Evolutionary conservation across 305 asterid genomes (phyloP), one percentile per base, ranked within the genome.

Genomic region (Solanum hybrid): DNA sequence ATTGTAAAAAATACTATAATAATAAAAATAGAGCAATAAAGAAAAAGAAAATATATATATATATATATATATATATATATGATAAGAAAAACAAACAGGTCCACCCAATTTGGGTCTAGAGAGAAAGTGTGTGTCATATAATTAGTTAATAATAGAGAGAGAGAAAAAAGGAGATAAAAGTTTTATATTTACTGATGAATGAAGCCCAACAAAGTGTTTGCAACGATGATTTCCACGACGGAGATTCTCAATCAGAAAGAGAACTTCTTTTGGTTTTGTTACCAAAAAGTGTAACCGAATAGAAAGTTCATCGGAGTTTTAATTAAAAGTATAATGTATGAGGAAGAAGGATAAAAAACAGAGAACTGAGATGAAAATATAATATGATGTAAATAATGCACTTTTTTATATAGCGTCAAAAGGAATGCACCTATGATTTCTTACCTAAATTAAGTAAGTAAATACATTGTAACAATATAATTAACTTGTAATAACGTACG

Each of bases 151-250:
- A 66, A 66, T 66, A 66, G 11, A 66, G 26, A 66, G 6, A 64
- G 32, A 31, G 0, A 7, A 8, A 4, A 1, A 64, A 22, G 29
- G 24, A n/a, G 6, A 8, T 22, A 22, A n/a, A 24, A 2, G 0
- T 12, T 11, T 71, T 26, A 11, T 27, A 3, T 29, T 71, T 26
- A 71, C 78, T 12, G 35, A 71, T 26, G 31, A 66, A 66, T 66
- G 75, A 66, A 66, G 75, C 31, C 31, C 14, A 24, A 66, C 15
- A 26, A 71, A 26, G 34, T 71, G 78, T 71, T n/a, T 24, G 29
- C 11, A 10, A 1, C 31, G 31, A n/a, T 69, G 31, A 69, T 64
- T 64, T 64, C 27, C 73, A 64, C 29, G 7, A 24, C 17, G 76
- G 32, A 10, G 76, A 69, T 71, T 12, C 19, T 29, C 34, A 71